Evolutionary conservation across 805 yeast genomes (phyloP), one percentile per base, ranked within the genome.

Genomic region (Huiozyma sinensis): DNA sequence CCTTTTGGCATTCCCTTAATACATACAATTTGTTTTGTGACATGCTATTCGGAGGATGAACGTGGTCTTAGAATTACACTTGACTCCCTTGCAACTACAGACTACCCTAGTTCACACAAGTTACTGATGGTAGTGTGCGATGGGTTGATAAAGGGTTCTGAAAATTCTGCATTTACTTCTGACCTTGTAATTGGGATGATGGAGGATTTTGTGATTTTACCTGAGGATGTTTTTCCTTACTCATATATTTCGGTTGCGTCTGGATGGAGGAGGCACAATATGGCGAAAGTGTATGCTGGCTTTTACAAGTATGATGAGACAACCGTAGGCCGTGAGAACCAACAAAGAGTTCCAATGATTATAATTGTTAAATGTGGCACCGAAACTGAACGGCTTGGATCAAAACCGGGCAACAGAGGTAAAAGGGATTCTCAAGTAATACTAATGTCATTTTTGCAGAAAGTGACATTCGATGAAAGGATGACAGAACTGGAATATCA

Each of bases 221-320:
- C 71, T 7, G 94, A 86, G 13, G 79, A 85, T 11, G 96, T 87
- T 6, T 65, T 76, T 57, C 76, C 97, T 0, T 72, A 79, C 56
- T 88, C 97, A 0, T 90, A 92, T 61, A 95, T 92, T 33, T 95
- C 97, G 6, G 97, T 92, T 36, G 95, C 95, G 3, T 83, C 83
- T 54, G 98, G 98, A 53, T 55, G 84, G 4, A 92, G 87, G 67
- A 81, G 98, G 61, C 98, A 92, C 60, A 92, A 92, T 61, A 88
- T 89, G 95, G 97, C 98, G 29, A 90, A 89, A 64, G 88, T 90
- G 2, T 90, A 87, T 58, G 81, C 95, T 9, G 98, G 98, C 0
- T 92, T 85, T 61, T 92, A 92, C 68, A 81, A 81, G 52, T 92
- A 89, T 59, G 79, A 85, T 54, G 83, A 83, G 50, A 57, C 65